These are phyloP conservation scores for Panaeolus cyanescens DNA, from an alignment of 768 basidiomycete species.

Conservation along the genomic window DNA sequence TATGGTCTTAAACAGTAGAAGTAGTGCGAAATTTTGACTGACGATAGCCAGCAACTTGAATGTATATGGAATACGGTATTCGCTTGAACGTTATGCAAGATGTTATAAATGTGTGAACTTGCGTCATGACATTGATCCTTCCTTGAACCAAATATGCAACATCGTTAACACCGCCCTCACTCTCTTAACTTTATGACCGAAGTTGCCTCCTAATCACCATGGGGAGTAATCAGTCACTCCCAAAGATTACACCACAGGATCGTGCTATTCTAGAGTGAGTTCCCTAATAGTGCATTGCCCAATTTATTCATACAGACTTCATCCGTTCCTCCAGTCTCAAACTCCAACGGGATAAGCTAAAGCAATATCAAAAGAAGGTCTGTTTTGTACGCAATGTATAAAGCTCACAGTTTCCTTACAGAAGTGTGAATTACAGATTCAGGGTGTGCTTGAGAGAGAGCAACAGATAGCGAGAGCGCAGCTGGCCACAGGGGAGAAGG, in stretches of 20 bases:
- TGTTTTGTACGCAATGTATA: no score
- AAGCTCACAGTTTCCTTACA: no score
- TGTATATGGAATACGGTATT: no score
- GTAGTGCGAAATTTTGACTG: no score
- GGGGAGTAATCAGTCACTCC: slow-evolving; percentile 73
- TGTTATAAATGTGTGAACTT: slow-evolving; percentile 1
- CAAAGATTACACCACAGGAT: slow-evolving; percentile 92
- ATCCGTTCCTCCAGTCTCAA: slow-evolving; percentile 67
- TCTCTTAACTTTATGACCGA: neutral
- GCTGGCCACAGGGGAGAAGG: slow-evolving; percentile 79
- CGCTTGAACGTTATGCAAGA: neutral
- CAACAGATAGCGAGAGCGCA: slow-evolving; percentile 87
- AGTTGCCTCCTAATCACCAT: slow-evolving; percentile 33
- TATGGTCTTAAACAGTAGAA: neutral
- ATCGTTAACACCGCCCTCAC: slow-evolving; percentile 2
- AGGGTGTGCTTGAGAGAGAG: slow-evolving; percentile 84
- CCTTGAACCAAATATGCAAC: neutral
- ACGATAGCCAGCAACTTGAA: no score
- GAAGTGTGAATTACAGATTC: slow-evolving; percentile 68
- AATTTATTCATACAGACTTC: slow-evolving; percentile 8
- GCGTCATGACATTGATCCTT: neutral
- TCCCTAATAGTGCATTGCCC: slow-evolving; percentile 8
- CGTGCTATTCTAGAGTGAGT: slow-evolving; percentile 94
- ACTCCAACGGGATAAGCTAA: slow-evolving; percentile 92
- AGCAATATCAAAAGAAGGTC: slow-evolving; percentile 94